Evolutionary conservation across 192 early-diverging fungal species (phyloP), one percentile per base, ranked within the genome.

Genomic region (Backusella morwellensis): DNA sequence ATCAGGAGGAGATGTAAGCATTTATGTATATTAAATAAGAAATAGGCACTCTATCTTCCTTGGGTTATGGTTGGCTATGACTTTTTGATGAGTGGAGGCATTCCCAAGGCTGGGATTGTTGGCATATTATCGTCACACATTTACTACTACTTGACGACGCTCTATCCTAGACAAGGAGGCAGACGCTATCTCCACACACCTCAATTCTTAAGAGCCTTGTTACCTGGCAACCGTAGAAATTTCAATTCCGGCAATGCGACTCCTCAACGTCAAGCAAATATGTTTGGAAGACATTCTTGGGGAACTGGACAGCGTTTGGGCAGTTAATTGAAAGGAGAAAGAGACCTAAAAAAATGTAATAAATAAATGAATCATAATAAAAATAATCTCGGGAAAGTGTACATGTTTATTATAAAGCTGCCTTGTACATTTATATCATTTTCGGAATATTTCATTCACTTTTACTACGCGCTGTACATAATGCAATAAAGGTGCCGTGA

Each of bases 31-130:
- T 29, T 67, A 35, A 35, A 29, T 67, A 17, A 67, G 38, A 8
- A 67, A 32, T 73, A 90, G 79, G 92, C 91, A 0, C 71, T 88
- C 44, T 96, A 93, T 81, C 85, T 97, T 74, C 96, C 96, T 9
- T 93, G 88, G 84, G 95, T 86, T 14, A 77, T 92, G 42, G 76
- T 93, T 26, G 86, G 77, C 11, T 80, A 88, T 78, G 89, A 90
- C 59, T 89, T 85, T 29, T 50, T 95, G 3, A 34, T 81, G 68
- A 23, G 56, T 19, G 81, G 83, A 4, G 72, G 72, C 0, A 68
- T 83, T 1, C 88, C 92, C 6, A 84, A 85, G 71, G 73, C 56
- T 12, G 89, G 90, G 77, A 40, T 93, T 23, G 81, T 90, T n/a
- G 96, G 96, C 0, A 86, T 91, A 71, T 80, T 83, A 12, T 87